Base-by-base conservation (phyloP, 495 filamentous ascomycete species). In the Chaetomium cochliodes region DNA sequence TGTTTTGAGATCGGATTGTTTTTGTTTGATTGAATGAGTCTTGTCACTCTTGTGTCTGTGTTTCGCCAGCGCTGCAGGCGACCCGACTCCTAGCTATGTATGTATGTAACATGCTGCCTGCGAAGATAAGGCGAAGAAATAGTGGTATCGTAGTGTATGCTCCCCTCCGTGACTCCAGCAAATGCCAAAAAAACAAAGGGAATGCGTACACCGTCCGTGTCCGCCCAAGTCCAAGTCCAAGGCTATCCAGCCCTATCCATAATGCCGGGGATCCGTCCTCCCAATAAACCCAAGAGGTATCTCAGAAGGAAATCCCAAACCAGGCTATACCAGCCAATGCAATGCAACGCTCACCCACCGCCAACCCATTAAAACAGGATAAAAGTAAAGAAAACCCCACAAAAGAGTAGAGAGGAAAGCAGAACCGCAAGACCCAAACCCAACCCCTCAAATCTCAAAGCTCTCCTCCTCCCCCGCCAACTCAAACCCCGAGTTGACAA, bases 391-490 rank as follows among this genome's bases (percentile, higher is more conserved):
- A 47, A 46, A 23, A 30, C 28, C 2, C 28, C 28, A 6, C 28
- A 30, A 51, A 15, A 33, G 26, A 60, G 28, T 30, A 30, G n/a
- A 54, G 39, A 33, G 18, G 46, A 59, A 33, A 42, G 44, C 3
- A 13, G 2, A 23, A 47, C 4, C 4, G 44, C 5, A n/a, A 30
- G 28, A 30, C 6, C 28, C 13, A 26, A 6, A 12, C 41, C 69
- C 46, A 70, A 37, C 39, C 71, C 73, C 41, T 71, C 46, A 70
- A 37, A 46, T 72, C 73, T 75, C 69, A 37, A 70, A 75, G 13
- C 46, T 53, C 52, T 75, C 73, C n/a, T 74, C 71, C 61, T 70
- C 72, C 26, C 56, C 54, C 1, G 68, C 70, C 62, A 67, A 44
- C 39, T 54, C 46, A 12, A 15, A 11, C 11, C 56, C 58, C n/a